Evolutionary conservation across 768 basidiomycete species (phyloP).

Genomic region (Rickenella mellea): DNA sequence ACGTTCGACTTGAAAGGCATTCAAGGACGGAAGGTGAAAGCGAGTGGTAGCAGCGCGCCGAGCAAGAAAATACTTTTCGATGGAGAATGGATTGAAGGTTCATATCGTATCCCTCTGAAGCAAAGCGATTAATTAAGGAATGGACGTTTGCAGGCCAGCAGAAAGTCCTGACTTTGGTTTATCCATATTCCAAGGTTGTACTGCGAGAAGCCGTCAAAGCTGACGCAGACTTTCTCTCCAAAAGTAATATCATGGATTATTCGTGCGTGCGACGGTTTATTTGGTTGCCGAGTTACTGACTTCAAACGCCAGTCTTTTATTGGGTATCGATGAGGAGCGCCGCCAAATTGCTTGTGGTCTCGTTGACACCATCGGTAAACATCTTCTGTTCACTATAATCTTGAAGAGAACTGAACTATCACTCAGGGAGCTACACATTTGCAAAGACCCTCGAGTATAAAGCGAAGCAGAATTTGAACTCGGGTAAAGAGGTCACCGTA

Average conservation of each 20-base stretch:
- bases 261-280: slow-evolving; percentile 41
- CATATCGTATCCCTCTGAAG: background rate
- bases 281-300: background rate
- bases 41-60: slow-evolving; percentile 21
- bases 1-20: slow-evolving; percentile 84
- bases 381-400: background rate
- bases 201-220: slow-evolving; percentile 42
- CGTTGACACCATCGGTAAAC: slow-evolving; percentile 70
- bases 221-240: slow-evolving; percentile 33
- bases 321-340: slow-evolving; percentile 59
- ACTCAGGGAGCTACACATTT: slow-evolving; percentile 72
- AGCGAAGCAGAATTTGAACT: slow-evolving; percentile 66
- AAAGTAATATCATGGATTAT: slow-evolving; percentile 82
- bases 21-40: slow-evolving; percentile 63
- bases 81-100: slow-evolving; percentile 80
- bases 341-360: slow-evolving; percentile 70
- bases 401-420: too few relatives aligned
- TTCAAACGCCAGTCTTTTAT: slow-evolving; percentile 41
- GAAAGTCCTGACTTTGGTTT: slow-evolving; percentile 51
- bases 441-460: slow-evolving; percentile 83
- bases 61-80: slow-evolving; percentile 60
- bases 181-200: slow-evolving; percentile 65
- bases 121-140: background rate
- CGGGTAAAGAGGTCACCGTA: slow-evolving; percentile 69
- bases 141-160: slow-evolving; percentile 43